Base-by-base conservation (phyloP, 2,329 filamentous ascomycete species). In the Chrysosporium keratinophilum region DNA sequence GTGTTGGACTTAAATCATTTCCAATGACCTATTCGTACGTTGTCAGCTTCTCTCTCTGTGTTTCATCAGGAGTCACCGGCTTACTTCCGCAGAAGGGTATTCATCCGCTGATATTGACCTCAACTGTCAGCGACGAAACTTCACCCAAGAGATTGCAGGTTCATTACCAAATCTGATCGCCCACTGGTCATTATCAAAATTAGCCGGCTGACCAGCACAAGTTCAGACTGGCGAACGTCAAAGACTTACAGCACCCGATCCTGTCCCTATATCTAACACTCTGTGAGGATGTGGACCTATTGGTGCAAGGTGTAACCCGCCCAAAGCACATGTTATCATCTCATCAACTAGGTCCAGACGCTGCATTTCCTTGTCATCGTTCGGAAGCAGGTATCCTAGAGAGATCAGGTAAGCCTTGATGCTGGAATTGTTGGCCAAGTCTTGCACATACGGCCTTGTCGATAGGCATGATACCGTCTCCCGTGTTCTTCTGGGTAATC, bases 251-350 rank as follows among this genome's bases (percentile, higher is more conserved):
- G 51, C 34, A 20, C 81, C 66, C 11, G 74, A 77, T 6, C 82
- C 82, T 3, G 78, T 81, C 44, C 79, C 78, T 11, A 82, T 69
- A 60, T 82, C 79, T 7, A 82, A 69, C 14, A 82, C 75, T 31
- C 70, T 69, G 54, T 73, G 63, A 1, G 71, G 69, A n/a, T 70
- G 61, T 12, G 65, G 60, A 14, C 56, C 52, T 2, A 79, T 61
- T 12, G 76, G 76, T 3, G 75, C 71, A 49, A 74, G 68, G 62
- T 72, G 74, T 40, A 79, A 64, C 35, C 64, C 65, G 31, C 71
- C 72, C 41, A 71, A 54, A 0, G 64, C 61, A 12, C 71, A 67
- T n/a, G 65, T 68, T 44, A 67, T 64, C 55, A 72, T 62, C 17
- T 66, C 63, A 52, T 70, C 65, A 23, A 69, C 60, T 59, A 78